Evolutionary conservation across 345 rosid species (phyloP), one percentile per base, ranked within the genome.

Genomic region (Syzygium jambos): DNA sequence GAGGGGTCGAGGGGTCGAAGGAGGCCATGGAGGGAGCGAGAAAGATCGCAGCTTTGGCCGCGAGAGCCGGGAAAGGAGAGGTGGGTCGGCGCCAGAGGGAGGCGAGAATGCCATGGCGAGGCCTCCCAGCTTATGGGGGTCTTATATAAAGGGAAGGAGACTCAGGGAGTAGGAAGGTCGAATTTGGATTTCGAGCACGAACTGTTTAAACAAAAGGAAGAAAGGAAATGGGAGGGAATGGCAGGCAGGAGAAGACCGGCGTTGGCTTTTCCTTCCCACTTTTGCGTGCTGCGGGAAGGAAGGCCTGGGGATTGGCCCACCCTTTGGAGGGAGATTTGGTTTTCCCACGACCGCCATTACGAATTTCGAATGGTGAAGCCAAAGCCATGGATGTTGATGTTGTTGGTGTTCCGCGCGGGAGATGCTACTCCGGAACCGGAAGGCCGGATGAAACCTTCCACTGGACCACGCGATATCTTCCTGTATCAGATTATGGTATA

Each of bases 1-100:
- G 43, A 43, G 90, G 53, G 89, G 88, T 11, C 21, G 95, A 85
- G 57, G 94, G 87, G 84, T 90, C 91, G 61, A 91, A 85, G 43
- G 94, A 85, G 6, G 93, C 90, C 95, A 96, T 94, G 52, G 87
- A 23, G 46, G 82, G 82, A 73, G 46, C 80, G 80, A 11, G 46
- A 9, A 68, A 34, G 80, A 34, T 19, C 0, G 25, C 80, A 4
- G 19, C 51, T 59, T 49, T 41, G 84, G 14, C 27, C 25, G 25
- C 12, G 27, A 34, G 51, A 46, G 55, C 77, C 84, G 85, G 57
- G 43, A 11, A 61, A 38, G 83, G 57, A 51, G 88, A 73, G 52
- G 23, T 11, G 23, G 78, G 41, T 34, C 46, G 78, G 78, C 23
- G 78, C 41, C 41, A 30, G 23, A 22, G 22, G 23, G 43, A 2